Percentiles rank a stretch among this genome's conserved stretches.
Evolutionary conservation across 1,284 basidiomycete species (phyloP).

Genomic region (Trichosporon inkin): DNA sequence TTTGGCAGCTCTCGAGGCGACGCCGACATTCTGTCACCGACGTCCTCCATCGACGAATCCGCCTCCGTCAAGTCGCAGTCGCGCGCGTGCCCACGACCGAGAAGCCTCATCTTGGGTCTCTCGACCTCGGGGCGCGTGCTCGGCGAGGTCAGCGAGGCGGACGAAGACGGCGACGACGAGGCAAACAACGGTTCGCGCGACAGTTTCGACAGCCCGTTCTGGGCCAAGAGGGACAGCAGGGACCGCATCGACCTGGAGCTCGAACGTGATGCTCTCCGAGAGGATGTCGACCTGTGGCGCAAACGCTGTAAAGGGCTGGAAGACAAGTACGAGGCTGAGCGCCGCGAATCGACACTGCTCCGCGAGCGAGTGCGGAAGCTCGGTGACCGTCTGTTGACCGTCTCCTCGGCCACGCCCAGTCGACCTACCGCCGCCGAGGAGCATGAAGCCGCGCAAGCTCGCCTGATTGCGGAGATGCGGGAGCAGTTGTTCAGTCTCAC

Average conservation of each 20-base stretch:
- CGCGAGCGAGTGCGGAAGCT: conserved; percentile 43
- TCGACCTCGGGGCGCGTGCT: conserved; percentile 32
- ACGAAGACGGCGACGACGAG: conserved; percentile 26
- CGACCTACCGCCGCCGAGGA: conserved; percentile 13
- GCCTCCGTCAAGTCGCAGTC: neutral
- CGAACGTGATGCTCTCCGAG: conserved; percentile 42
- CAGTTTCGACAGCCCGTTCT: conserved; percentile 17
- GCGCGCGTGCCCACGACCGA: conserved; percentile 40
- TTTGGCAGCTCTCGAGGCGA: conserved; percentile 16
- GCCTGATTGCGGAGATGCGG: conserved; percentile 37
- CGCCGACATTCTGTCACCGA: conserved; percentile 7
- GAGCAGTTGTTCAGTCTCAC: conserved; percentile 42
- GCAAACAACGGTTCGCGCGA: conserved; percentile 17
- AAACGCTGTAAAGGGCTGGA: conserved; percentile 35
- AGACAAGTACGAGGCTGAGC: conserved; percentile 38
- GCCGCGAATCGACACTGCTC: conserved; percentile 30
- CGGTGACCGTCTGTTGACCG: conserved; percentile 32
- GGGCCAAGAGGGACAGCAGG: conserved; percentile 18
- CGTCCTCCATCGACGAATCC: conserved; percentile 7
- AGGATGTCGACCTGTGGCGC: conserved; percentile 45
- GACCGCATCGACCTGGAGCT: conserved; percentile 40
- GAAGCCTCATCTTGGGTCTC: conserved; percentile 27
- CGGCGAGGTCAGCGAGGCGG: conserved; percentile 40
- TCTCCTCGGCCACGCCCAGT: conserved; percentile 23
- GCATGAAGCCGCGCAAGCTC: conserved; percentile 24